These are phyloP conservation scores for Sporobolomyces phaffii DNA, from an alignment of 768 basidiomycete genomes.

Conservation along the genomic window DNA sequence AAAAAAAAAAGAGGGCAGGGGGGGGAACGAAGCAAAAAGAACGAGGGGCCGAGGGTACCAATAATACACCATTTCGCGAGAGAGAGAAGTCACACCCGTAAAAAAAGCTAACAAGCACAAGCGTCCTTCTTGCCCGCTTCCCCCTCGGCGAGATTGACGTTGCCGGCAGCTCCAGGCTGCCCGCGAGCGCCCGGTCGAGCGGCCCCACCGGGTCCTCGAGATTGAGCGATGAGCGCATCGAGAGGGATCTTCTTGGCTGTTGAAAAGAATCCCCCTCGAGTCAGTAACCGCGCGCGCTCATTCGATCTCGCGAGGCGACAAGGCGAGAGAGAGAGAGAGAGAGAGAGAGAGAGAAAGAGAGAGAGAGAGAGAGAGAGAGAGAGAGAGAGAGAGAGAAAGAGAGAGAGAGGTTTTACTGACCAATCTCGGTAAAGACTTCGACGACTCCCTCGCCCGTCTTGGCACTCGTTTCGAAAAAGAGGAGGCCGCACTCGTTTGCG, in stretches of 20 bases:
- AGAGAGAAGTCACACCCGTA: background rate
- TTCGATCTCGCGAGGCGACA: too few species aligned
- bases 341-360: too few species aligned
- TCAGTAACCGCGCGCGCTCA: too few species aligned
- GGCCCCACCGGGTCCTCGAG: slow-evolving; percentile 44
- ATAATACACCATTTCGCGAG: background rate
- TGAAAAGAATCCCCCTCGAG: too few species aligned
- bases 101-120: slow-evolving; percentile 41
- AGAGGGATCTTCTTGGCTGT: slow-evolving; percentile 81
- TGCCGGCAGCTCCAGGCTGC: slow-evolving; percentile 58
- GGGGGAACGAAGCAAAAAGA: too few species aligned
- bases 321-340: too few species aligned
- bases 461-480: slow-evolving; percentile 97
- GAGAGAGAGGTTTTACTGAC: slow-evolving; percentile 53
- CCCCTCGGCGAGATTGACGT: slow-evolving; percentile 46
- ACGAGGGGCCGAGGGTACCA: too few species aligned
- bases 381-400: slow-evolving; percentile 2
- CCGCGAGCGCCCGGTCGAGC: slow-evolving; percentile 25
- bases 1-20: background rate
- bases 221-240: slow-evolving; percentile 84
- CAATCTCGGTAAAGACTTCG: slow-evolving; percentile 97
- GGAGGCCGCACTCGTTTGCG: slow-evolving; percentile 82
- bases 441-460: slow-evolving; percentile 94
- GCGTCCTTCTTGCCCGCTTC: slow-evolving; percentile 45
- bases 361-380: too few species aligned